Evolutionary conservation across 2,329 filamentous ascomycete species (phyloP).

Genomic region (Fusarium algeriense): DNA sequence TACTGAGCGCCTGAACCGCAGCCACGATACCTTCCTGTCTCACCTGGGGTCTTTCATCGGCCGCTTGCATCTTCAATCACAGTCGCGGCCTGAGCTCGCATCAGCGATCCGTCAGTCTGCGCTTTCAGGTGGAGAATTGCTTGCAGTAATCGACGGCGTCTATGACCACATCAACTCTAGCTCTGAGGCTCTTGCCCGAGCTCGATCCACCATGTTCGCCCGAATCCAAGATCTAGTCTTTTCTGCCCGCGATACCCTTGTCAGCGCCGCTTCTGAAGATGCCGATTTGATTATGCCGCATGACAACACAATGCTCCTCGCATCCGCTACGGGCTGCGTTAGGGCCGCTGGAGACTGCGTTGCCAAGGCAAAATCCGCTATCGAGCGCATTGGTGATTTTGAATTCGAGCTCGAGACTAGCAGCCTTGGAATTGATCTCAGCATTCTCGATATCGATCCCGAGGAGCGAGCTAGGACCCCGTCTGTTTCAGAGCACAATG

Average conservation of each 20-base stretch:
- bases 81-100: constrained; percentile 85
- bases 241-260: constrained; percentile 83
- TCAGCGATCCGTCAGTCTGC: constrained; percentile 86
- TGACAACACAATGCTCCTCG: constrained; percentile 79
- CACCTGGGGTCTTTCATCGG: constrained; percentile 95
- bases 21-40: constrained; percentile 90
- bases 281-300: constrained; percentile 85
- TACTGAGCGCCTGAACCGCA: constrained; percentile 82
- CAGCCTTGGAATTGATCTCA: constrained; percentile 68
- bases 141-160: constrained; percentile 84
- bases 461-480: constrained; percentile 51
- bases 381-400: constrained; percentile 92
- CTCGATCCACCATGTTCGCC: constrained; percentile 81
- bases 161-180: constrained; percentile 80
- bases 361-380: constrained; percentile 83
- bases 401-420: constrained; percentile 79
- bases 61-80: constrained; percentile 88
- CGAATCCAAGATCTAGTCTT: constrained; percentile 84
- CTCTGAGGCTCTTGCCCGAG: constrained; percentile 73
- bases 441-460: constrained; percentile 59
- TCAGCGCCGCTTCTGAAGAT: constrained; percentile 73
- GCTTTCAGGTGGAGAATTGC: constrained; percentile 80
- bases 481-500: constrained; percentile 52
- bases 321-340: constrained; percentile 87
- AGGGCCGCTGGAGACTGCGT: constrained; percentile 92